A percentile compares a stretch with the other conserved stretches of the same genome.
phyloP scores from a whole-genome alignment of 805 yeast species.

The Candida pseudoglaebosa region DNA sequence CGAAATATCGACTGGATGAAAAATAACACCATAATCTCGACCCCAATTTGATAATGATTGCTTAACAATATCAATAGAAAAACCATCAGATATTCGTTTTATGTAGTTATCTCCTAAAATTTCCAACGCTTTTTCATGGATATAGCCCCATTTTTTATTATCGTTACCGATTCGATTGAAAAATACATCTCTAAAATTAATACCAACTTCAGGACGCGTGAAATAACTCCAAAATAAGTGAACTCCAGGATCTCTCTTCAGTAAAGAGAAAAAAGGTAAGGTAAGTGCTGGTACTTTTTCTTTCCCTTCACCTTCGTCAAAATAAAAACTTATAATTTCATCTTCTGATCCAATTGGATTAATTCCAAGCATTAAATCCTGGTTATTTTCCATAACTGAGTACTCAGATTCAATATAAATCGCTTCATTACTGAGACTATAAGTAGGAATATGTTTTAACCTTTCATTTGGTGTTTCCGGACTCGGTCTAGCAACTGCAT shows the following conservation, averaged over 20 bases:
- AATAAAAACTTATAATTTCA: conserved; percentile 20
- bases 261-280: conserved; percentile 7
- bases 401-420: conserved; percentile 1
- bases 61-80: conserved; percentile 4
- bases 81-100: conserved; percentile 4
- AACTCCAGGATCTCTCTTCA: conserved; percentile 8
- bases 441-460: not conserved
- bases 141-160: not conserved
- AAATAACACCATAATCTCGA: conserved; percentile 3
- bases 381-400: conserved; percentile 1
- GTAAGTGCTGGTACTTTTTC: not conserved
- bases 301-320: not conserved
- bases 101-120: conserved; percentile 7
- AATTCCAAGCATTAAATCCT: conserved; percentile 10
- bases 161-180: conserved; percentile 2
- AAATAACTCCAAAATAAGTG: conserved; percentile 7
- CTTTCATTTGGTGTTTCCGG: not conserved
- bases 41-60: conserved; percentile 5
- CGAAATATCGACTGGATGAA: conserved; percentile 1
- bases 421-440: not conserved
- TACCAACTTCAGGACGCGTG: not conserved
- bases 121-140: conserved; percentile 1
- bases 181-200: conserved; percentile 2
- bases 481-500: conserved; percentile 2
- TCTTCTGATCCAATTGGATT: conserved; percentile 13